Base-by-base conservation (phyloP, 805 yeast species). In the Wilhelminamyces savonicus region DNA sequence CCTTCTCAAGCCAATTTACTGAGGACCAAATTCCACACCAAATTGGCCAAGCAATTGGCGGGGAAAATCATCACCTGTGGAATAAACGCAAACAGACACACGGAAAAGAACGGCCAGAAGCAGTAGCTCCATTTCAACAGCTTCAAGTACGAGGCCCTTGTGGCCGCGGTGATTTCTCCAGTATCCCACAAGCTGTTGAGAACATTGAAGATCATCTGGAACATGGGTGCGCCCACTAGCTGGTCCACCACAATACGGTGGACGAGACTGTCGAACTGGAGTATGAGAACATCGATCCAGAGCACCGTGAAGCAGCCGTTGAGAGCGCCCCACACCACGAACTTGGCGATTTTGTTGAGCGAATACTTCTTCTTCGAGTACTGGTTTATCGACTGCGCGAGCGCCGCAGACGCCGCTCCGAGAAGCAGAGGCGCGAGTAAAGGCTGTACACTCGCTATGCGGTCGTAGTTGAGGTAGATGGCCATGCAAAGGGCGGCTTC, bases 31-130 rank as follows among this genome's bases (percentile, higher is more conserved):
- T 74, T 74, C 76, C 82, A 78, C 1, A 74, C 34, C 39, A 77
- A 59, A 30, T 64, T 69, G 12, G 76, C 75, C 24, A 72, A 42
- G 43, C 82, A 76, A 38, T 74, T 77, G 30, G 70, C 60, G 2
- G 80, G 78, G 50, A 77, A 75, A 40, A 78, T 69, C 41, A 66
- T 47, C n/a, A 61, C 50, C 20, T 60, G 56, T 0, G 74, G 76
- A 8, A 76, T 49, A 25, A 67, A 56, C 13, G 62, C 57, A 46
- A 78, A 78, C 35, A 71, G 61, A 23, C 67, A 36, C 7, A 68
- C 51, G 10, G 80, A 73, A 30, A 74, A 69, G 24, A 70, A 52
- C 3, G 84, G 82, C 81, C 82, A 78, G 29, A 67, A 63, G 44
- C 73, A 52, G 43, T 70, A 75, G 21, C 78, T 68, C 32, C 69